Base-by-base conservation (phyloP, 805 yeast species). In the Alloascoidea africana region DNA sequence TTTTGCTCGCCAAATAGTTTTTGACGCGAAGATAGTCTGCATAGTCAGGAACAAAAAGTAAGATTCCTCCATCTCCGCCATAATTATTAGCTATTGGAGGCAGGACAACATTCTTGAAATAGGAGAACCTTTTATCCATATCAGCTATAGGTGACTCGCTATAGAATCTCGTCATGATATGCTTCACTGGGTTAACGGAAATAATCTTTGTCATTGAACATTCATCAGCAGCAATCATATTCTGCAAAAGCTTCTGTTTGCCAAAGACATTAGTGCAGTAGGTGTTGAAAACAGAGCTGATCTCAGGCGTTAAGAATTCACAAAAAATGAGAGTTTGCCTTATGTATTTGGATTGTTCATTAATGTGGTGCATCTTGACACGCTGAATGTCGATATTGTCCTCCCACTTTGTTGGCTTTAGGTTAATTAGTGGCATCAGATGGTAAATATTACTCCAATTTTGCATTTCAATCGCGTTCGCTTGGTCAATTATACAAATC, bases 351-450 rank as follows among this genome's bases (percentile, higher is more conserved):
- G 83, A 77, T 46, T 83, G 76, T 43, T 84, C 93, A 50, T 91
- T 87, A 44, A 91, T 76, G 27, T 80, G 76, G 93, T 94, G 87
- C 80, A 82, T 79, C 48, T 96, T 69, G 30, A 91, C 77, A 46
- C 98, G 69, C 40, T 91, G 74, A 56, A 91, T 91, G 57, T 91
- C 98, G 13, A 94, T 80, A 40, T 75, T 80, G 44, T 75, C 86
- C 44, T 81, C 76, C 44, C 68, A 68, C 37, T 78, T 73, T 44
- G 73, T 71, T 4, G 97, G 97, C 35, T 86, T 73, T 39, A 66
- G 62, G 56, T 87, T 86, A 40, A 86, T 46, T 51, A 78, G 75
- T 44, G 75, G 73, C 46, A 77, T 61, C n/a, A 80, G 57, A 13
- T 76, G 75, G 18, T 55, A 56, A 5, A 91, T 67, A 58, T 89